phyloP scores from a whole-genome alignment of 83 land plant species.

The Picea mariana region DNA sequence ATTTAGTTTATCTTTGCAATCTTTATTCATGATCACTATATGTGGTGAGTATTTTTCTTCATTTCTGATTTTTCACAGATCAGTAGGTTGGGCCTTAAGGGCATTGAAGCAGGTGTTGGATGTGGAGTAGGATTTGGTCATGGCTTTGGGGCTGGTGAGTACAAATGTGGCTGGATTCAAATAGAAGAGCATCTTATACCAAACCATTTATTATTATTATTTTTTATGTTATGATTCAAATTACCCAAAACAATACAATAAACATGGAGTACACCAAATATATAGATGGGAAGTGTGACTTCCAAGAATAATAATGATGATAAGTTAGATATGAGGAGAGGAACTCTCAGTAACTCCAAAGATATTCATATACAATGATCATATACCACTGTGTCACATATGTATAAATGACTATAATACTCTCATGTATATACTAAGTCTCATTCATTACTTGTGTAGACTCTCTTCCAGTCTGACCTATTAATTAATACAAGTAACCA shows the following conservation, averaged over 20 bases:
- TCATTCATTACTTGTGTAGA: too few relatives aligned
- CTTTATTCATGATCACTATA: background rate
- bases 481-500: too few relatives aligned
- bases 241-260: too few relatives aligned
- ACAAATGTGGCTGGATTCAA: background rate
- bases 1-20: constrained; percentile 6
- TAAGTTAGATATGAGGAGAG: too few relatives aligned
- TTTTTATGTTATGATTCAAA: background rate
- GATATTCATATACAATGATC: too few relatives aligned
- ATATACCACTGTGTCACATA: too few relatives aligned
- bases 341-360: too few relatives aligned
- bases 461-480: too few relatives aligned
- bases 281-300: background rate
- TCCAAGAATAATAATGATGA: too few relatives aligned
- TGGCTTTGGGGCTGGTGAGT: constrained; percentile 81
- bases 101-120: constrained; percentile 70
- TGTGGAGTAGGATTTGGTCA: constrained; percentile 85
- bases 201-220: background rate
- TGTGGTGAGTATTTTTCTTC: background rate
- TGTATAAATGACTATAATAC: too few relatives aligned
- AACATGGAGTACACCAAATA: background rate
- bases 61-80: constrained; percentile 29
- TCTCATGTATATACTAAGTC: too few relatives aligned
- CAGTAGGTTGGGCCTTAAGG: constrained; percentile 60
- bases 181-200: background rate